Conservation (phyloP, 2,329 filamentous ascomycete genomes). For the Fusarium ambrosium region DNA sequence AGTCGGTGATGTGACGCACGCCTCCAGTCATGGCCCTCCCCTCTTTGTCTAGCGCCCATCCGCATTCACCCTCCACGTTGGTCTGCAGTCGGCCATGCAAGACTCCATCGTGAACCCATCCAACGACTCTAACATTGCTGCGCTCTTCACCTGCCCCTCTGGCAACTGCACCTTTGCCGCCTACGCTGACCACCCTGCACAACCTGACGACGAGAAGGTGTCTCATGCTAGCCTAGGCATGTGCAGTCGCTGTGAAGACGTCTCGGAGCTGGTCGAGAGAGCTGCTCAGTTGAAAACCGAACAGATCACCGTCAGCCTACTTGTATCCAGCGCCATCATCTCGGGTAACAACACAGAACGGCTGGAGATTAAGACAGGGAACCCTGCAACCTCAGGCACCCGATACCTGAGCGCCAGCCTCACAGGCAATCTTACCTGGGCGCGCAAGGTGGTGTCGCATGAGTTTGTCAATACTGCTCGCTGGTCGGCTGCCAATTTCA, state of each 20-base stretch:
- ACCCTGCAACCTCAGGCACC: not conserved
- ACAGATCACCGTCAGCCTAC: not conserved
- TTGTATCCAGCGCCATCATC: not conserved
- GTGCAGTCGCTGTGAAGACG: conserved; percentile 7
- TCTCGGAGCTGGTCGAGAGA: not conserved
- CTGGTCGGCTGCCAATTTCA: conserved; percentile 1
- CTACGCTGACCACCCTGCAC: not conserved
- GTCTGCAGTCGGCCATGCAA: not conserved
- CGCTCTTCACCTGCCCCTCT: not conserved
- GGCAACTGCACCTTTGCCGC: not conserved
- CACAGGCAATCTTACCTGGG: not conserved
- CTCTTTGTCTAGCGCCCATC: no score
- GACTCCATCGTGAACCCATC: conserved; percentile 13
- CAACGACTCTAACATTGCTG: conserved; percentile 9
- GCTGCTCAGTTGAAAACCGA: not conserved
- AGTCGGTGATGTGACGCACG: not conserved
- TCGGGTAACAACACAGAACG: not conserved
- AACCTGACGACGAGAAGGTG: conserved; percentile 2
- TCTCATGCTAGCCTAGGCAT: conserved; percentile 12
- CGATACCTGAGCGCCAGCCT: not conserved
- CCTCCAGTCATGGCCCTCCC: not conserved
- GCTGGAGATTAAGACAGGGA: not conserved
- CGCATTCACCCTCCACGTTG: not conserved
- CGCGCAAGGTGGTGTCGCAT: not conserved
- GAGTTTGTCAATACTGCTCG: conserved; percentile 6